Evolutionary conservation across 495 filamentous ascomycete genomes (phyloP), one percentile per base, ranked within the genome.

Genomic region (Aspergillus olivimuriae): DNA sequence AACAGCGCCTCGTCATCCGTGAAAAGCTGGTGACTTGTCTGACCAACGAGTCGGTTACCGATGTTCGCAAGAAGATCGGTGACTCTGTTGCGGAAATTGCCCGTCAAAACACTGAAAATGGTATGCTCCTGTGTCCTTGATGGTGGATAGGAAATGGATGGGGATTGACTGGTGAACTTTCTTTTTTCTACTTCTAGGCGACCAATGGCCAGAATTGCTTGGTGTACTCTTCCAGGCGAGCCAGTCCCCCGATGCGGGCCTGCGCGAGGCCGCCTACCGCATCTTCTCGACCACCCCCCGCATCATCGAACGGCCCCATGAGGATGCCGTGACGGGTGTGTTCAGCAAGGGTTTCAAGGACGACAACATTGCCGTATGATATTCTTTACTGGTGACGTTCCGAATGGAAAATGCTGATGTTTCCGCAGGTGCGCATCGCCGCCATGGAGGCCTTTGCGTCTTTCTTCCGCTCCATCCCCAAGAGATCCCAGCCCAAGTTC

Each of bases 381-480:
- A 4, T 16, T 34, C 9, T 14, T 10, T 18, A 16, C 18, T 3
- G 14, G 34, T 16, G 15, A 22, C 22, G 21, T 19, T 3, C 22
- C 5, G 34, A 19, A 5, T 10, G 18, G 18, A 26, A 18, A 17
- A 1, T 18, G 19, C n/a, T 37, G 15, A 8, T 11, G 16, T 18
- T 20, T 50, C 26, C 46, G 5, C 53, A 87, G 79, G 87, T 94
- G 36, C 84, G 89, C 34, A 81, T 97, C 46, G 81, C 91, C 24
- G 89, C 94, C 41, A 91, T 97, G 84, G 89, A 96, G 53, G 94
- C 94, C 8, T 97, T 96, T 58, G 82, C 92, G 11, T 83, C 91
- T 1, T 95, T 97, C 66, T 99, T 97, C 81, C 78, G 84, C 47
- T 90, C 84, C 34, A 76, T 97, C 47, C 69, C 71, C 53, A 95